These are phyloP conservation scores for Platanthera guangdongensis DNA, from an alignment of 106 monocot species.

Conservation along the genomic window DNA sequence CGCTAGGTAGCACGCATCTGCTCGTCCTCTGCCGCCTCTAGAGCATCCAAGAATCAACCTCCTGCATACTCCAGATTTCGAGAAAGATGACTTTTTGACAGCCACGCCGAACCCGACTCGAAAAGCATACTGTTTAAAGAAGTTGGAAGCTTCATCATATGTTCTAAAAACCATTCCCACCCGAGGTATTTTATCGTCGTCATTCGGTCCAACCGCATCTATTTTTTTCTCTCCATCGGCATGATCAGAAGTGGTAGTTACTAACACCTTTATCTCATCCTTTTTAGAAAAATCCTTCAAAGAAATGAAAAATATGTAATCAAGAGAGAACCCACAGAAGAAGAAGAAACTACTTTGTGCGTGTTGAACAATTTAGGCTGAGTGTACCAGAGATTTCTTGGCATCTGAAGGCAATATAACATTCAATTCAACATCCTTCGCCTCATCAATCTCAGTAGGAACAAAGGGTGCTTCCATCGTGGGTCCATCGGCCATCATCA, in stretches of 20 bases:
- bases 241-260: constrained; percentile 11
- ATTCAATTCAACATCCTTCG: constrained; percentile 2
- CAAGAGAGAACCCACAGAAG: not conserved
- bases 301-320: not conserved
- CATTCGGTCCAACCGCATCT: not conserved
- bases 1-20: constrained; percentile 42
- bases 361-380: not conserved
- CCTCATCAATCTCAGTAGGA: not conserved
- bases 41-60: constrained; percentile 44
- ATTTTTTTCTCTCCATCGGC: constrained; percentile 5
- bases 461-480: not conserved
- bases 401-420: not conserved
- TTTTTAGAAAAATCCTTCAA: constrained; percentile 8
- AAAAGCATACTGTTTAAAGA: constrained; percentile 49
- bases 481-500: not conserved
- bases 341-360: not conserved
- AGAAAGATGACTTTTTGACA: constrained; percentile 38
- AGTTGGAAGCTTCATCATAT: constrained; percentile 41
- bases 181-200: constrained; percentile 18
- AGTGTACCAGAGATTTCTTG: not conserved
- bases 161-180: constrained; percentile 43
- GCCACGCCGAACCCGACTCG: constrained; percentile 41
- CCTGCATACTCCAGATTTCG: constrained; percentile 38
- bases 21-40: constrained; percentile 38
- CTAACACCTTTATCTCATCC: constrained; percentile 15